Evolutionary conservation across 768 basidiomycete species (phyloP), one percentile per base, ranked within the genome.

Genomic region (Sarcodon aspratus): DNA sequence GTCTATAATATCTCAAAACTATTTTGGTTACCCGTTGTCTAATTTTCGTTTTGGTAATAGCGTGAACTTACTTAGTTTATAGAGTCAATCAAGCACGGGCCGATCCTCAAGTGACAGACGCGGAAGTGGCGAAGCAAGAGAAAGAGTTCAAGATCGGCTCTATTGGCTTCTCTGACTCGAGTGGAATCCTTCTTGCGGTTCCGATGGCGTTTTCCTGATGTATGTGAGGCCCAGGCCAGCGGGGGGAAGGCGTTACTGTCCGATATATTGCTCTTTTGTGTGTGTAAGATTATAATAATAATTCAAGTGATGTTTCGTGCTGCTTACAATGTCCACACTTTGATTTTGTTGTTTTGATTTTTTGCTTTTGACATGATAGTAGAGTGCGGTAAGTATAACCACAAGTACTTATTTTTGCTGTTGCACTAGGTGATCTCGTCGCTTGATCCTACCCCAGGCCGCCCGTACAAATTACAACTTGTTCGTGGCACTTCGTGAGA

Each of bases 131-230:
- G 27, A 73, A 75, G 59, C 88, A 91, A 61, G 85, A 86, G 58
- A 75, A 80, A 42, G 91, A 93, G 66, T 93, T 92, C 67, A 82
- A 80, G 71, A 94, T 95, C 48, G 90, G 90, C 6, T 85, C 85
- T 3, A 82, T 95, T 42, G 92, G 92, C 1, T 83, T 93, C 51
- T 73, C 88, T 6, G 91, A 94, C 61, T 84, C 82, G 27, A 71
- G 76, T 12, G 90, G 90, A 0, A 90, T 78, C 48, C 55, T 78
- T 32, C 45, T 68, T 7, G 85, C 85, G 9, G 78, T 85, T 38
- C 85, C 85, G 32, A 82, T 78, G 11, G 90, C 92, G 64, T 57
- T n/a, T n/a, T n/a, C n/a, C n/a, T 93, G 3, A 72, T 68, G 51
- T 93, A n/a, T 93, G 90, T 59, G 76, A 68, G 51, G 72, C 73